Percentiles rank a stretch among this genome's conserved stretches.
phyloP scores from a whole-genome alignment of 495 filamentous ascomycete species.

The Collariella sp. region DNA sequence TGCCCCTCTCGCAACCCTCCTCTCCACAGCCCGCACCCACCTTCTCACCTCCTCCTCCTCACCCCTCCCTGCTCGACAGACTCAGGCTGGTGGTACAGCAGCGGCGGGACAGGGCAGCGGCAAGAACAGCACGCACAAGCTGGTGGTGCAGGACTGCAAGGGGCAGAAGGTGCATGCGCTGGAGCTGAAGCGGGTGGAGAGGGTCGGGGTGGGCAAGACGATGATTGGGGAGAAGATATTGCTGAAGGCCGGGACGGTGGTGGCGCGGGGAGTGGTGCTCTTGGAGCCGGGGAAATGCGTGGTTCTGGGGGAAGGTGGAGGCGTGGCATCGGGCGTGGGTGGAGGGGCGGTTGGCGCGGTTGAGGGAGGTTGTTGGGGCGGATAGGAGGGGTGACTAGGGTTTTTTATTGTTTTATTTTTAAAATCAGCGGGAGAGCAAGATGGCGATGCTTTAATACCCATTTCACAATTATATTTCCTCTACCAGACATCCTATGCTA shows the following conservation, averaged over 20 bases:
- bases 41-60: conserved; percentile 71
- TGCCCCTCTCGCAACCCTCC: conserved; percentile 60
- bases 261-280: conserved; percentile 71
- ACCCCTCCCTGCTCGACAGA: conserved; percentile 48
- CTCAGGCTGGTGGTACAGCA: background rate
- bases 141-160: conserved; percentile 71
- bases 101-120: background rate
- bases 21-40: conserved; percentile 73
- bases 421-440: background rate
- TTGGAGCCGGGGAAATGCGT: conserved; percentile 55
- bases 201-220: conserved; percentile 55
- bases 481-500: background rate
- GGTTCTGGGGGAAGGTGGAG: conserved; percentile 82
- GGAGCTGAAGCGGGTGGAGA: conserved; percentile 60
- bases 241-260: conserved; percentile 49
- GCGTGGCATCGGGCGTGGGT: conserved; percentile 67
- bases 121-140: conserved; percentile 59
- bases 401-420: background rate
- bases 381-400: background rate
- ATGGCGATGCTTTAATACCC: background rate
- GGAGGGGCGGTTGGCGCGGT: conserved; percentile 57
- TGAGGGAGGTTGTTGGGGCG: conserved; percentile 51
- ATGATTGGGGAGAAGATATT: conserved; percentile 75
- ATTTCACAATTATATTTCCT: background rate
- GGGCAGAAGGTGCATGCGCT: conserved; percentile 63